Base-by-base conservation (phyloP, 2,329 filamentous ascomycete genomes). In the Alternaria panax region DNA sequence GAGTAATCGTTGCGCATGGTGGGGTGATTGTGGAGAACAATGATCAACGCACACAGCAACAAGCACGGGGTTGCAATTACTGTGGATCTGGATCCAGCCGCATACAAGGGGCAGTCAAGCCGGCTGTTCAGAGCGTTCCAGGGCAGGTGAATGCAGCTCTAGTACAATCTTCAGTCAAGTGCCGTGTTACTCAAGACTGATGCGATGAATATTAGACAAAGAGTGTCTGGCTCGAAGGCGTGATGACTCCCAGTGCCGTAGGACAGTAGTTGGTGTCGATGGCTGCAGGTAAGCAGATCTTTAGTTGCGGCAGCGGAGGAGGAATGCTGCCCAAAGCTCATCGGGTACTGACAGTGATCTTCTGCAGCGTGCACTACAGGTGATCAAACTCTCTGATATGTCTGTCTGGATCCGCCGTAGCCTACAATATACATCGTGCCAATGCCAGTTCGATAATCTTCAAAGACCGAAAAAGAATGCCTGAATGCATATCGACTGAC, bases 1-100 rank as follows among this genome's bases (percentile, higher is more conserved):
- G 22, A 40, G 24, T 28, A 16, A 14, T 40, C 32, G 48, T 28
- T 51, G 24, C 24, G 48, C 34, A 40, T 24, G 16, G 47, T 25
- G 32, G 47, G 47, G 47, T 24, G n/a, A n/a, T 51, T 34, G 47
- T 34, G 47, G 22, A 51, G 34, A 38, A 30, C 47, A 27, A 14
- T 40, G 45, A 25, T 30, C 45, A 34, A 25, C 32, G 32, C 32
- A 7, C 30, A 48, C 30, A 36, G 45, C 30, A 48, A 36, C 45
- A 34, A 48, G 22, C 22, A 48, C 45, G 30, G 20, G 22, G 20
- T 48, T 51, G 34, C 24, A 40, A 25, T 25, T 20, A 11, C 25
- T 28, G 18, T 51, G 32, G 24, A 51, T 40, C n/a, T 40, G n/a
- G 34, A 38, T 32, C n/a, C 20, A 34, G 34, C 48, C 38, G 42